Base-by-base conservation (phyloP, 352 stramenopile genomes). In the Pythium sp. region DNA sequence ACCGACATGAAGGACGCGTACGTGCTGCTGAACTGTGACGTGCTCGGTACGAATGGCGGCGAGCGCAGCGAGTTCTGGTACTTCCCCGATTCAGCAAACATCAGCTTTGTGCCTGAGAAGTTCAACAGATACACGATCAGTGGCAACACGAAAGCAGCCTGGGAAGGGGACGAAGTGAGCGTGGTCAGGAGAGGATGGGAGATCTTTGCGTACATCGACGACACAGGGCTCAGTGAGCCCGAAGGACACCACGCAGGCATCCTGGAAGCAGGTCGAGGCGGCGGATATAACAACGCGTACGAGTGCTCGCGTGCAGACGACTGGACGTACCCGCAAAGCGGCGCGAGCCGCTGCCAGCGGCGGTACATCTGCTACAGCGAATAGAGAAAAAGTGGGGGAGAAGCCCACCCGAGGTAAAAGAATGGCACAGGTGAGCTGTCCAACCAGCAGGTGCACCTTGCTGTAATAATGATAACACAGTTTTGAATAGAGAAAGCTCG, bases 51-150 rank as follows among this genome's bases (percentile, higher is more conserved):
- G 14, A 34, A 28, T 36, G 43, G 56, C 32, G 51, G 34, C 8
- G 47, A 30, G 12, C 26, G n/a, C 57, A 70, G 65, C 14, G 56
- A 70, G 58, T 51, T 70, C 47, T 70, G 65, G 65, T 70, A 70
- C 57, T 70, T 61, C 22, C 0, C 46, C 4, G 57, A 70, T 47
- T 57, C 65, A n/a, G 14, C 18, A 0, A 70, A 65, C 34, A 14
- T 59, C 46, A 65, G 32, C 1, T 36, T 32, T 20, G 47, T 43
- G 3, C 57, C 65, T 0, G 65, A 65, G 3, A n/a, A 41, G 3
- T 20, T 12, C 0, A 34, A 70, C 43, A 63, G 57, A 15, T 46
- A 38, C 43, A 43, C 47, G 3, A 53, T 63, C 58, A 51, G 32
- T 1, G 38, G 36, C 24, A 58, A 32, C 36, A 15, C 34, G 14